These are phyloP conservation scores for Macadamia integrifolia DNA, from an alignment of 164 flowering plant species.

Conservation along the genomic window DNA sequence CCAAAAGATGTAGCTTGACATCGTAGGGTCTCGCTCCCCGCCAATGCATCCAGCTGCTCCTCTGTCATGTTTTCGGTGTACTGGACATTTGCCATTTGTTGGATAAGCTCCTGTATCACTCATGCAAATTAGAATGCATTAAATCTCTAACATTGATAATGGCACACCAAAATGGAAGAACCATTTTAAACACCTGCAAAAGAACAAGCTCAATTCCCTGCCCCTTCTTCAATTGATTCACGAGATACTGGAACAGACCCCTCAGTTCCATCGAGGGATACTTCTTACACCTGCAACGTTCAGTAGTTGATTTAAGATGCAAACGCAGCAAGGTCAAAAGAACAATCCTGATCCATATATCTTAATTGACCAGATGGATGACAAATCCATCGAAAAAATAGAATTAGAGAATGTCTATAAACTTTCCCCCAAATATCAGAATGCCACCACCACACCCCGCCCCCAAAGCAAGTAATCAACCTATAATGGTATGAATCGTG, in stretches of 20 bases:
- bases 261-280: constrained; percentile 98
- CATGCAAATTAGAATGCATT: constrained; percentile 11
- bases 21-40: constrained; percentile 94
- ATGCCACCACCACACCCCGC: too few species aligned
- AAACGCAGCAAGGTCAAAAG: too few species aligned
- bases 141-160: neutral
- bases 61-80: constrained; percentile 97
- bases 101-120: constrained; percentile 76
- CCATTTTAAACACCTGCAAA: constrained; percentile 61
- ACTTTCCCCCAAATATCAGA: too few species aligned
- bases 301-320: neutral
- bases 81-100: constrained; percentile 99
- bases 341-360: too few species aligned
- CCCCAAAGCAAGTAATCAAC: too few species aligned
- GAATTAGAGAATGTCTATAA: too few species aligned
- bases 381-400: too few species aligned
- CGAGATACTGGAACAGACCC: constrained; percentile 98
- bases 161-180: neutral
- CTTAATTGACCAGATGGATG: too few species aligned
- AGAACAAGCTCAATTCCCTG: constrained; percentile 94
- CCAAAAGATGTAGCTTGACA: constrained; percentile 97
- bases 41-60: constrained; percentile 99
- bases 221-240: constrained; percentile 89
- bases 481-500: too few species aligned
- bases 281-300: constrained; percentile 79